Evolutionary conservation across 805 yeast species (phyloP), one percentile per base, ranked within the genome.

Genomic region (Priceomyces melissophilus): DNA sequence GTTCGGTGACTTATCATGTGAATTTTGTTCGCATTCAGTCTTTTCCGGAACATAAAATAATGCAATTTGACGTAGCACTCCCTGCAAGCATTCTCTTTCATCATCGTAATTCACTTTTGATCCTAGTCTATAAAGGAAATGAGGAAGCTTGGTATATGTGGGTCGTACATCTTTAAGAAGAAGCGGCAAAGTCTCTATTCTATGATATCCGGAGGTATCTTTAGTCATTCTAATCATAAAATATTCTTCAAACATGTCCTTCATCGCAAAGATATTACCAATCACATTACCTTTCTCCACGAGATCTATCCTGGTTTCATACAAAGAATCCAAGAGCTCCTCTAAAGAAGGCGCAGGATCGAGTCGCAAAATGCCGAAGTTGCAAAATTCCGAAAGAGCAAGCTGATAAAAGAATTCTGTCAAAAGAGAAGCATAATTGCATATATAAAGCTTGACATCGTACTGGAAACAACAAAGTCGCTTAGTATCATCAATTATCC

Each of bases 391-490:
- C 1, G 83, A 63, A 10, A 93, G 61, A 0, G 85, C 88, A 3
- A 85, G 63, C 52, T 93, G 97, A 60, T 89, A 93, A 53, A 85
- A 89, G 41, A 88, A 68, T 46, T 86, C 87, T 44, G 65, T 61
- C 23, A 82, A 69, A 1, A 87, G 57, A 0, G 85, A 73, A 0
- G 83, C 87, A 59, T 88, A 93, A 60, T 91, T 96, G 13, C 91
- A 79, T 16, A 93, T 61, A 55, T 76, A 84, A 10, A 93, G 66
- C 43, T 81, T 79, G 7, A 89, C 84, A 50, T 84, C 96, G 55
- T 81, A 76, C 57, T 93, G 99, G 33, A 91, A 69, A n/a, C 96
- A 84, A 10, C 85, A 82, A 14, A 91, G 65, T 33, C 97, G 66
- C 45, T 79, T 75, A 10, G 62, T 55, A 9, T 75, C 75, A 56